Percentiles rank a stretch among this genome's conserved stretches.
These are phyloP conservation scores for Gypsophila paniculata DNA, from an alignment of 179 eudicot species.

Conservation along the genomic window DNA sequence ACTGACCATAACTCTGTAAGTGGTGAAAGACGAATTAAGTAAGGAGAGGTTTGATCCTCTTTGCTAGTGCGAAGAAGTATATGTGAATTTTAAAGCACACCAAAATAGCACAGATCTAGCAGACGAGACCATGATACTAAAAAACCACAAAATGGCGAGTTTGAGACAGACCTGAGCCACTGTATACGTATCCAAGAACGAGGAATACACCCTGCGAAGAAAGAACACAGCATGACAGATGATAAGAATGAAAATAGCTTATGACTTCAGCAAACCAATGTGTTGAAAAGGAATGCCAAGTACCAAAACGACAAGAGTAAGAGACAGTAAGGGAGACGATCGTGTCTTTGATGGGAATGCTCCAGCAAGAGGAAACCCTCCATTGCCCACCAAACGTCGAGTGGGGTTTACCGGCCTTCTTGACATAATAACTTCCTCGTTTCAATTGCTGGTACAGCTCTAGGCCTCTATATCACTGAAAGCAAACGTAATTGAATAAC, in stretches of 20 bases:
- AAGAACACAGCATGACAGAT: neutral
- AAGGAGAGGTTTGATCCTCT: neutral
- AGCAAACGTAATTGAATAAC: neutral
- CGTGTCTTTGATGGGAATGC: slow-evolving; percentile 75
- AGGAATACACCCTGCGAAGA: slow-evolving; percentile 62
- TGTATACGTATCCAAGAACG: slow-evolving; percentile 53
- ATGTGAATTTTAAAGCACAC: neutral
- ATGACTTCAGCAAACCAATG: neutral
- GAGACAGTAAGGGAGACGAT: slow-evolving; percentile 58
- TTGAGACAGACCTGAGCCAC: slow-evolving; percentile 63
- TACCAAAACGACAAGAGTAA: slow-evolving; percentile 70
- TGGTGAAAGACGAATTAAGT: too few species aligned
- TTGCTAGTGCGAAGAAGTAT: neutral
- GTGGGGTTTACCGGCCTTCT: slow-evolving; percentile 65
- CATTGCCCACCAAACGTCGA: slow-evolving; percentile 61
- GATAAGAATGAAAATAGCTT: neutral
- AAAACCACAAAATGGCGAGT: neutral
- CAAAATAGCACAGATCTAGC: neutral
- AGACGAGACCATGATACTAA: neutral
- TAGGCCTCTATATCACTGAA: slow-evolving; percentile 12
- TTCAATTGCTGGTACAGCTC: neutral
- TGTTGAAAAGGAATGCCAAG: slow-evolving; percentile 17
- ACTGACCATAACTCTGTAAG: too few species aligned
- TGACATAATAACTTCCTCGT: slow-evolving; percentile 47
- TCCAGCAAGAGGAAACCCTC: slow-evolving; percentile 61